These are phyloP conservation scores for Eutrema heterophyllum DNA, from an alignment of 345 rosid species.

Conservation along the genomic window DNA sequence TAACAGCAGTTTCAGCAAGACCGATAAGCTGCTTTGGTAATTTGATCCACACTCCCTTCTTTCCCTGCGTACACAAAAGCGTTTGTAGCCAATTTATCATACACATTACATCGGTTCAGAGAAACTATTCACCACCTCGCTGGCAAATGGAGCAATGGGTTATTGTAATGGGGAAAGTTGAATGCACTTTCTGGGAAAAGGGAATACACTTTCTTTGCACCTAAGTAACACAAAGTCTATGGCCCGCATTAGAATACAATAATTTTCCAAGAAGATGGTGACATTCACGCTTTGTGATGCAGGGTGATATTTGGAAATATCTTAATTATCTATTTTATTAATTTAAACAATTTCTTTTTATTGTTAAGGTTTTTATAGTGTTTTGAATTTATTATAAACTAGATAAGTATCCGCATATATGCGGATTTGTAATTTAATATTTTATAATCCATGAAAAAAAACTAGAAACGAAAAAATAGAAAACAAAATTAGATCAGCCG, in stretches of 20 bases:
- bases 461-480: no score
- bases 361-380: no score
- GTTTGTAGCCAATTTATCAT: not conserved
- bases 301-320: no score
- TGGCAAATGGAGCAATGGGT: no score
- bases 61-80: constrained; percentile 48
- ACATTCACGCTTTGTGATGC: no score
- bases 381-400: no score
- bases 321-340: no score
- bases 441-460: no score
- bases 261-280: not conserved
- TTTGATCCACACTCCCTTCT: constrained; percentile 87
- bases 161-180: not conserved
- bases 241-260: constrained; percentile 18
- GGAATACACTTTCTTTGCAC: not conserved
- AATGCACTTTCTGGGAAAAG: not conserved
- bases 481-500: no score
- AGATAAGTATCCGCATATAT: no score
- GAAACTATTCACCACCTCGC: not conserved
- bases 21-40: constrained; percentile 56
- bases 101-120: not conserved
- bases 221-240: not conserved
- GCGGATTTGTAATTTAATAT: no score
- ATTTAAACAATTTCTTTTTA: no score
- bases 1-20: constrained; percentile 72